Base-by-base conservation (phyloP, 805 yeast genomes). In the Cyberlindnera meyerae region DNA sequence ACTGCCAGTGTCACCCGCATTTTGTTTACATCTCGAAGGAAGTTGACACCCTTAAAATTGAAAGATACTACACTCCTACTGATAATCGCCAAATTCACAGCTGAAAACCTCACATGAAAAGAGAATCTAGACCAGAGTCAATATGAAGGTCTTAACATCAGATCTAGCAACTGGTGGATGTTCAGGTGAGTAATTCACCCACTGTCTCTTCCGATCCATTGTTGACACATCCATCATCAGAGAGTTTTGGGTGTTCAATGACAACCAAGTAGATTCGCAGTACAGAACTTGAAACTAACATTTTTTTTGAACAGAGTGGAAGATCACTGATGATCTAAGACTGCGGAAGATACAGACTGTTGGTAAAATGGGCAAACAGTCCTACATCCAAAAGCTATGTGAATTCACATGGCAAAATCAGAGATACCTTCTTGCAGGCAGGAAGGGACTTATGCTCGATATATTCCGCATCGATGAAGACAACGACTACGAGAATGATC, bases 391-490 rank as follows among this genome's bases (percentile, higher is more conserved):
- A 28, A 35, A 42, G 26, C 31, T 45, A 5, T 26, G 41, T 9
- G 6, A 30, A 4, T 49, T 47, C 25, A n/a, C 8, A n/a, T 35
- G 27, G 27, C 28, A 24, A 5, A 39, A 29, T 0, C 16, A 22
- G 17, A 24, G 8, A 6, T 45, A 47, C 24, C 15, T 43, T 13
- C 28, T 48, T 2, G 31, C 38, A 8, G 53, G 47, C 5, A 33
- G 49, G 11, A 48, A 48, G 36, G 51, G 53, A 0, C 36, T 47
- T 1, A 15, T 29, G 4, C 18, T 48, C 4, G 51, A 50, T 13
- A 40, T 48, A 6, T 43, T 43, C 18, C 44, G 44, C 15, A 31
- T 13, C n/a, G 42, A 35, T n/a, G 36, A 29, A 8, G 35, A 34
- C 11, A 9, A 20, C 9, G 22, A 20, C 22, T 7, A 29, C 7